Percentiles rank a stretch among this genome's conserved stretches.
phyloP scores from a whole-genome alignment of 139 green algal genomes.

The Marvania coccoides region DNA sequence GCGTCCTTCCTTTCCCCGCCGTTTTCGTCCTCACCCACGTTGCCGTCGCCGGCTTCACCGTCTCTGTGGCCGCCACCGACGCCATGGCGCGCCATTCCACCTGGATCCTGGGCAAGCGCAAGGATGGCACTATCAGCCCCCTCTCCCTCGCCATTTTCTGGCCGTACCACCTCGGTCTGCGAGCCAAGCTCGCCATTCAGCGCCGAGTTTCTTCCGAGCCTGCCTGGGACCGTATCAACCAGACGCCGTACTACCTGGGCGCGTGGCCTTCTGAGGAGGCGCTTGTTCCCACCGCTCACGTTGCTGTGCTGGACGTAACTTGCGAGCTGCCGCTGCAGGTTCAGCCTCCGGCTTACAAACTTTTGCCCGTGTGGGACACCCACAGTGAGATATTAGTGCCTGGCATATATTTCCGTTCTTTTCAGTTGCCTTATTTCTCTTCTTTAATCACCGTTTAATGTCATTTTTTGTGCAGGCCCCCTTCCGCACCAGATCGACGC shows the following conservation, averaged over 20 bases:
- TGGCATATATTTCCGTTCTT: background rate
- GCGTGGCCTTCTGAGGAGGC: slow-evolving; percentile 21
- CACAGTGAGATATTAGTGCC: slow-evolving; percentile 17
- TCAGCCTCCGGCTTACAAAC: slow-evolving; percentile 36
- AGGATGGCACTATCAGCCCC: slow-evolving; percentile 25
- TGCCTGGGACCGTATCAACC: slow-evolving; percentile 27
- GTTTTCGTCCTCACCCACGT: slow-evolving; percentile 27
- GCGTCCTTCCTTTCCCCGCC: slow-evolving; percentile 10
- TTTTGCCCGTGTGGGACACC: slow-evolving; percentile 48
- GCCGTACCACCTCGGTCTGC: slow-evolving; percentile 50
- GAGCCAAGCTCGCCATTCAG: slow-evolving; percentile 42
- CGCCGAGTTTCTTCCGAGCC: slow-evolving; percentile 25
- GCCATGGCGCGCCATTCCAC: slow-evolving; percentile 27
- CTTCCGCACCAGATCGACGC: slow-evolving; percentile 30
- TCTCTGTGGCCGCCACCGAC: slow-evolving; percentile 30
- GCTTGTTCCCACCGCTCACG: slow-evolving; percentile 34
- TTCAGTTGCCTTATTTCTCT: background rate
- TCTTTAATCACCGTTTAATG: background rate
- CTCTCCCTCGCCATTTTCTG: slow-evolving; percentile 25
- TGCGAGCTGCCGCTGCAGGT: slow-evolving; percentile 55
- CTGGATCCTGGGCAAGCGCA: slow-evolving; percentile 42
- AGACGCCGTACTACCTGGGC: slow-evolving; percentile 26
- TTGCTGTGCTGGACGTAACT: slow-evolving; percentile 52
- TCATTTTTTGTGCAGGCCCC: slow-evolving; percentile 29
- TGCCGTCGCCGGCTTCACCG: slow-evolving; percentile 19